Conservation (phyloP, 257 asterid genomes). For the Lavandula angustifolia region DNA sequence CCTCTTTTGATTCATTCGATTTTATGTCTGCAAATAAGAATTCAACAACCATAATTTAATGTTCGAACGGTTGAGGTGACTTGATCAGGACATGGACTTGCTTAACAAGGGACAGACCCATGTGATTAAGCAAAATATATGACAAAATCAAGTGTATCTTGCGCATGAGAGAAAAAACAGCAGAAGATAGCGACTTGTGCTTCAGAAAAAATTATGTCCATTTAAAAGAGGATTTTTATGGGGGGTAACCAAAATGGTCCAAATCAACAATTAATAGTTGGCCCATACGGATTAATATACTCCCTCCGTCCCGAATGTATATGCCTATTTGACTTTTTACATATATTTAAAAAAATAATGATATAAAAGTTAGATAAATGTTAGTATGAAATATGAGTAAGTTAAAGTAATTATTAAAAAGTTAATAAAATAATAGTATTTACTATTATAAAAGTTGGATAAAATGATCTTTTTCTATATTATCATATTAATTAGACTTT, state of each 20-base stretch:
- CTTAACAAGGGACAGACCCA: slow-evolving; percentile 19
- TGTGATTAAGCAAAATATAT: slow-evolving; percentile 11
- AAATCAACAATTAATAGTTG: slow-evolving; percentile 1
- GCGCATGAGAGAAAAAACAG: background rate
- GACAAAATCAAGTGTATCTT: background rate
- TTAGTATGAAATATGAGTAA: too few relatives aligned
- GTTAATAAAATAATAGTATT: too few relatives aligned
- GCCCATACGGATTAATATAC: background rate
- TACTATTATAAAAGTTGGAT: too few relatives aligned
- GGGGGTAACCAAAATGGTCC: background rate
- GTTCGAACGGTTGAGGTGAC: background rate
- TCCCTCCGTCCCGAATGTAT: too few relatives aligned
- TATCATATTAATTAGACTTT: too few relatives aligned
- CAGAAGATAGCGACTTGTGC: background rate
- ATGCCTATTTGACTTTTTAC: too few relatives aligned
- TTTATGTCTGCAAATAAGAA: background rate
- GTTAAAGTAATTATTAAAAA: too few relatives aligned
- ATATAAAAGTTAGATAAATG: too few relatives aligned
- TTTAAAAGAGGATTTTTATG: slow-evolving; percentile 1
- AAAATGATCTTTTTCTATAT: too few relatives aligned
- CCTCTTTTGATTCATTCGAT: too few relatives aligned
- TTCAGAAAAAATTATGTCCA: background rate
- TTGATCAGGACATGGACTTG: background rate
- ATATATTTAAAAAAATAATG: too few relatives aligned
- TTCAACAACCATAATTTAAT: background rate